Base-by-base conservation (phyloP, 106 monocot genomes). In the Posidonia australis region DNA sequence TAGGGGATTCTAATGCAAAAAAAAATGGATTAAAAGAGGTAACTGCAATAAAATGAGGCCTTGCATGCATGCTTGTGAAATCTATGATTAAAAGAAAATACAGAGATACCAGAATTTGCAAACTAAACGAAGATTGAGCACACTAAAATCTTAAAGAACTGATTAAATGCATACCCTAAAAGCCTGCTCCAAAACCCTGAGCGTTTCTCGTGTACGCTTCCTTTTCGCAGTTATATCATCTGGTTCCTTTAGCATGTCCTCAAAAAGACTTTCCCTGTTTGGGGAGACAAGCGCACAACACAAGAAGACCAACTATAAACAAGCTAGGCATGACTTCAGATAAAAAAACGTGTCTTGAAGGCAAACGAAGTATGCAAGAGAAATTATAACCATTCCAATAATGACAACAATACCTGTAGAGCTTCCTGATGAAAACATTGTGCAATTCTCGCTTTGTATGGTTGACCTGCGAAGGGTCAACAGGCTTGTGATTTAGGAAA, bases 381-480 rank as follows among this genome's bases (percentile, higher is more conserved):
- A 21, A 62, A 44, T n/a, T n/a, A n/a, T n/a, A n/a, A n/a, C n/a
- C n/a, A n/a, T n/a, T n/a, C n/a, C n/a, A n/a, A n/a, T n/a, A n/a
- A 55, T 17, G n/a, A 32, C 59, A 20, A 31, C 2, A 2, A 18
- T 85, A 96, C 96, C 90, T 85, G 83, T 98, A 98, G 51, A 98
- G 91, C 70, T 84, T 85, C 70, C 81, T 77, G 64, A 92, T 92
- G 54, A 92, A 82, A 61, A 88, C 84, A 80, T 92, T 92, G 70
- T 92, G 92, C 69, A 92, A 61, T 67, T 92, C 92, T 16, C 92
- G 71, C 57, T 88, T 92, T 18, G 87, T 78, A 64, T 85, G 90
- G 66, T 98, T 91, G n/a, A 98, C 96, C 96, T 98, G 72, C 13
- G 27, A 30, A 58, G 25, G 26, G 17, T 58, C 4, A 1, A 28